Percentiles rank a stretch among this genome's conserved stretches.
Conservation (phyloP, 192 early-diverging fungal genomes). For the Podila minutissima region DNA sequence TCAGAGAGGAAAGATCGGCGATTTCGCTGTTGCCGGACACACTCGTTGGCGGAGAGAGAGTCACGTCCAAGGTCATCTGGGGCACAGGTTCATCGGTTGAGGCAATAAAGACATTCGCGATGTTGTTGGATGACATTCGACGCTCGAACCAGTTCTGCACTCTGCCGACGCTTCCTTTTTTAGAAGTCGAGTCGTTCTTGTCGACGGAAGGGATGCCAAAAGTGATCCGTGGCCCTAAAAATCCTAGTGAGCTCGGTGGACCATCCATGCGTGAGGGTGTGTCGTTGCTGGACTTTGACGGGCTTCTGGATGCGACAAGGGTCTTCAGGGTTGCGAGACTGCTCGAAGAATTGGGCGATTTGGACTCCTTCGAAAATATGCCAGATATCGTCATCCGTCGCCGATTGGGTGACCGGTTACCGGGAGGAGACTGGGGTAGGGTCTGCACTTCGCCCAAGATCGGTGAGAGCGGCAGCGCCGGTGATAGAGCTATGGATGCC, state of each 20-base stretch:
- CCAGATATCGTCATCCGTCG: slow-evolving; percentile 20
- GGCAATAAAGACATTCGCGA: slow-evolving; percentile 9
- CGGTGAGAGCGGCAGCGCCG: neutral
- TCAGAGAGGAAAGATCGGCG: neutral
- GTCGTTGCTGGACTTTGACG: neutral
- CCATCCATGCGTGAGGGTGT: slow-evolving; percentile 3
- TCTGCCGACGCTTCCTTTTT: slow-evolving; percentile 15
- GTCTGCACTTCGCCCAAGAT: neutral
- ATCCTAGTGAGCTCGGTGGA: neutral
- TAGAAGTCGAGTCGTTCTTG: neutral
- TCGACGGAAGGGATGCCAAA: neutral
- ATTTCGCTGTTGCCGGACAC: neutral
- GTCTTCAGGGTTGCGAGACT: slow-evolving; percentile 13
- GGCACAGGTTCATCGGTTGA: slow-evolving; percentile 28
- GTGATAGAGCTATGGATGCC: neutral
- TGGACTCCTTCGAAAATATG: slow-evolving; percentile 33
- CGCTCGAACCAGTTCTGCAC: slow-evolving; percentile 31
- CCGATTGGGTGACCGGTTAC: neutral
- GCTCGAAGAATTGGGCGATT: neutral
- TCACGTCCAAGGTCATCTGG: neutral
- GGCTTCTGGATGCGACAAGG: slow-evolving; percentile 17
- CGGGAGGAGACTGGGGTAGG: neutral
- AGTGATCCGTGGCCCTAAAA: neutral
- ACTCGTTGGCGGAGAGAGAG: slow-evolving; percentile 15
- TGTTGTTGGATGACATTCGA: slow-evolving; percentile 23